Percentiles rank a stretch among this genome's conserved stretches.
phyloP scores from a whole-genome alignment of 495 filamentous ascomycete species.

The Podospora didyma region DNA sequence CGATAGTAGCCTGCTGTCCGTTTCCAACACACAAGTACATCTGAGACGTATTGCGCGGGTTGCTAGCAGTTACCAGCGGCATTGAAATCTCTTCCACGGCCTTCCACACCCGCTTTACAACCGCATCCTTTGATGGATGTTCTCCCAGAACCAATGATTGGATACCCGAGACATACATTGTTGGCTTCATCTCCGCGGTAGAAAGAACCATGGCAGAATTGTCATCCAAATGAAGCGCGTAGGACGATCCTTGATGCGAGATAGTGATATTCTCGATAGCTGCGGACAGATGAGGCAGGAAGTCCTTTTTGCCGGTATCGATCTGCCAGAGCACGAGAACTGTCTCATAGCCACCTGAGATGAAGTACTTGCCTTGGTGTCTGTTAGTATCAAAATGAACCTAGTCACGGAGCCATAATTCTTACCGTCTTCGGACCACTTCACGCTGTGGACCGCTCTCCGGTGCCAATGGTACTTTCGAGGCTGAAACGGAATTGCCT shows the following conservation, averaged over 20 bases:
- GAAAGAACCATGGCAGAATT: constrained; percentile 87
- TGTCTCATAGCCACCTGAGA: constrained; percentile 88
- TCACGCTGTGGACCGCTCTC: constrained; percentile 69
- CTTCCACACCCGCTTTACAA: constrained; percentile 37
- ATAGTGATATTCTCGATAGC: constrained; percentile 78
- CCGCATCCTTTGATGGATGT: constrained; percentile 36
- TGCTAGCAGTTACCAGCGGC: constrained; percentile 32
- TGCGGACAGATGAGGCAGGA: constrained; percentile 81
- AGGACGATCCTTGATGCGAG: constrained; percentile 72
- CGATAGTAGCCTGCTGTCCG: constrained; percentile 38
- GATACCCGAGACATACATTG: constrained; percentile 74
- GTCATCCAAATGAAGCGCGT: constrained; percentile 79
- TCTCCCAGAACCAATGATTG: constrained; percentile 55
- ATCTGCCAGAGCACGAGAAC: constrained; percentile 95
- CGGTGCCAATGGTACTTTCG: constrained; percentile 87
- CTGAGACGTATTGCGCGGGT: constrained; percentile 35
- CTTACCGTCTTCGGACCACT: constrained; percentile 89
- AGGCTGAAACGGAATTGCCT: constrained; percentile 38
- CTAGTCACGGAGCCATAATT: not conserved
- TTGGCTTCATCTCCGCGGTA: constrained; percentile 77
- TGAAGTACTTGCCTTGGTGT: constrained; percentile 79
- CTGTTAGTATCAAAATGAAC: constrained; percentile 14
- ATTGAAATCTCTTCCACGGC: constrained; percentile 25
- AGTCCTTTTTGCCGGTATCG: constrained; percentile 74
- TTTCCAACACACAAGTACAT: constrained; percentile 45